These are phyloP conservation scores for Datura wrightii DNA, from an alignment of 257 asterid genomes.

Conservation along the genomic window DNA sequence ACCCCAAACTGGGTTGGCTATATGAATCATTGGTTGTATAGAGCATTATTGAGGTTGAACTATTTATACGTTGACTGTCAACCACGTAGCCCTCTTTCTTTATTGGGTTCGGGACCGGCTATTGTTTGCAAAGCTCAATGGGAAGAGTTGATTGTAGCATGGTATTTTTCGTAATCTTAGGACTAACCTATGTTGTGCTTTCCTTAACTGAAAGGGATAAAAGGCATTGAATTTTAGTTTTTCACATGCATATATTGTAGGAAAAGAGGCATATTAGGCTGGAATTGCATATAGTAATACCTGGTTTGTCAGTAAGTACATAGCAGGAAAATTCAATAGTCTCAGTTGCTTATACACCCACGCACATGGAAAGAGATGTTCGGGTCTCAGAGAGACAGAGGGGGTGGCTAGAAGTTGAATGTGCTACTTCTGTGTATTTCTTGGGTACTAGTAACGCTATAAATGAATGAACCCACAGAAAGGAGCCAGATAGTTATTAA, in stretches of 20 bases:
- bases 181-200: not conserved
- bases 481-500: not conserved
- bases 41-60: not conserved
- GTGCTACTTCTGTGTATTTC: not conserved
- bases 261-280: slow-evolving; percentile 15
- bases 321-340: not conserved
- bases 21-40: not conserved
- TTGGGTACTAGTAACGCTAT: not conserved
- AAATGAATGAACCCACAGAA: not conserved
- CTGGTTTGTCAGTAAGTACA: not conserved
- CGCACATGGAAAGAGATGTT: not conserved
- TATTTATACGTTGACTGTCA: not conserved
- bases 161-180: not conserved
- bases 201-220: not conserved
- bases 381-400: not conserved
- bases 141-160: slow-evolving; percentile 1
- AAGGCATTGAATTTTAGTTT: slow-evolving; percentile 4
- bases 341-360: not conserved
- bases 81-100: not conserved
- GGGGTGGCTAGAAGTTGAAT: not conserved
- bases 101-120: not conserved
- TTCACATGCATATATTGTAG: slow-evolving; percentile 1
- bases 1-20: not conserved
- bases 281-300: not conserved
- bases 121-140: not conserved